Base-by-base conservation (phyloP, 352 stramenopile species). In the Pythium sp. region DNA sequence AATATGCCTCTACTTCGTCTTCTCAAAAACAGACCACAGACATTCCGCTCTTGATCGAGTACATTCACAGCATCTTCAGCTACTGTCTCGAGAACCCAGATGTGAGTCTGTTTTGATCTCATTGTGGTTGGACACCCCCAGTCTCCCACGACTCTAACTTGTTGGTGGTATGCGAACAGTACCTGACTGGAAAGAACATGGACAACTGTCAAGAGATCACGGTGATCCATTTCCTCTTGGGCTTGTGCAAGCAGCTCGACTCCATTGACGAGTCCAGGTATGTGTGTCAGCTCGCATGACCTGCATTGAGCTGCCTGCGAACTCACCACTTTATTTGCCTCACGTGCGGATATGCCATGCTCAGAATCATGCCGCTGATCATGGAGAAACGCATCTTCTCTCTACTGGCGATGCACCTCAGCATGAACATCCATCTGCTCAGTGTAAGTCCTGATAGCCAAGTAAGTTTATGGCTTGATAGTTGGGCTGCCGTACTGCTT, bases 31-130 rank as follows among this genome's bases (percentile, higher is more conserved):
- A 97, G 79, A 97, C 89, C 7, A 97, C 90, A 7, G 90, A 97
- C 70, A 76, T 97, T 1, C 91, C 90, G n/a, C 67, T 97, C 7
- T 75, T 97, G 51, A 84, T 97, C 64, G 77, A 93, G 65, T 96
- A 97, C 77, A 88, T 96, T 71, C 84, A 89, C 65, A 81, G 89
- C 62, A 87, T 97, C 26, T 80, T 96, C 63, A 81, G 78, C 60
- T 93, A 89, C 75, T 92, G 84, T 64, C 68, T 90, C 43, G 84
- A 95, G 71, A 74, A 86, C 28, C 84, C 85, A 58, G 69, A 76
- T 24, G 87, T 93, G 78, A 41, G 79, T 71, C 24, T 64, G n/a
- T 5, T 66, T 1, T 58, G 34, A 41, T 41, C 34, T 41, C 34
- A 63, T 64, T 36, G 18, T 56, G 28, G 15, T 32, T 41, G 34